Percentiles rank a stretch among this genome's conserved stretches.
Conservation (phyloP, 129 eudicot genomes). For the Artemisia tridentata region DNA sequence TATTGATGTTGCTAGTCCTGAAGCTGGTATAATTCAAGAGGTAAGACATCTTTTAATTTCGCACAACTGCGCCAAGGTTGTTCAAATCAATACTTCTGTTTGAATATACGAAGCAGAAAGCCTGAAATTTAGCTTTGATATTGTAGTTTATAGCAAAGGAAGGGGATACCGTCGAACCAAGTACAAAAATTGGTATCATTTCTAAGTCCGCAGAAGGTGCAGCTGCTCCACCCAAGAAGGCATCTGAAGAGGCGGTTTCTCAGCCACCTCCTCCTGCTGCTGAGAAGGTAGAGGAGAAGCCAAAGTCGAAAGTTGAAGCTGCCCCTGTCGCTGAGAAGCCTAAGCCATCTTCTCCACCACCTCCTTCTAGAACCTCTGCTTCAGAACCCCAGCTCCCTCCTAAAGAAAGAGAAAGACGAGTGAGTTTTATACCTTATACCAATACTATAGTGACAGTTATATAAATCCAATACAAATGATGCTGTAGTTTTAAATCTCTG, state of each 20-base stretch:
- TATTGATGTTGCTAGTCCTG: slow-evolving; percentile 92
- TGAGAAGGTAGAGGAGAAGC: slow-evolving; percentile 39
- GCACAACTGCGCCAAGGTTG: background rate
- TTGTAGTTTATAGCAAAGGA: slow-evolving; percentile 81
- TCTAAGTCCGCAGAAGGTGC: slow-evolving; percentile 76
- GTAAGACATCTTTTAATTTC: slow-evolving; percentile 30
- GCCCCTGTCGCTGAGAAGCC: slow-evolving; percentile 53
- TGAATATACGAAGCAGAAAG: background rate
- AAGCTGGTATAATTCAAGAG: slow-evolving; percentile 88
- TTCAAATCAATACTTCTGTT: too few species aligned
- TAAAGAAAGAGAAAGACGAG: too few species aligned
- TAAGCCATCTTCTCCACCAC: slow-evolving; percentile 46
- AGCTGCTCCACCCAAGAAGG: slow-evolving; percentile 68
- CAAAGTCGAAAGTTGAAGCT: slow-evolving; percentile 50
- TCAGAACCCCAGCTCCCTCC: too few species aligned
- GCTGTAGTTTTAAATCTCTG: too few species aligned
- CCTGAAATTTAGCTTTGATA: slow-evolving; percentile 23
- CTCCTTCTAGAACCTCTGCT: too few species aligned
- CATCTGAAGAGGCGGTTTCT: too few species aligned
- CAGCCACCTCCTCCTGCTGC: slow-evolving; percentile 46
- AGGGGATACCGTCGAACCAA: slow-evolving; percentile 95
- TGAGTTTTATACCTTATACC: too few species aligned
- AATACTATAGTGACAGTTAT: too few species aligned
- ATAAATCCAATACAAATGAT: too few species aligned
- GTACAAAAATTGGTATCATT: slow-evolving; percentile 78